Percentiles rank a stretch among this genome's conserved stretches.
Conservation (phyloP, 1,284 basidiomycete genomes). For the Phylloboletellus chloephorus region DNA sequence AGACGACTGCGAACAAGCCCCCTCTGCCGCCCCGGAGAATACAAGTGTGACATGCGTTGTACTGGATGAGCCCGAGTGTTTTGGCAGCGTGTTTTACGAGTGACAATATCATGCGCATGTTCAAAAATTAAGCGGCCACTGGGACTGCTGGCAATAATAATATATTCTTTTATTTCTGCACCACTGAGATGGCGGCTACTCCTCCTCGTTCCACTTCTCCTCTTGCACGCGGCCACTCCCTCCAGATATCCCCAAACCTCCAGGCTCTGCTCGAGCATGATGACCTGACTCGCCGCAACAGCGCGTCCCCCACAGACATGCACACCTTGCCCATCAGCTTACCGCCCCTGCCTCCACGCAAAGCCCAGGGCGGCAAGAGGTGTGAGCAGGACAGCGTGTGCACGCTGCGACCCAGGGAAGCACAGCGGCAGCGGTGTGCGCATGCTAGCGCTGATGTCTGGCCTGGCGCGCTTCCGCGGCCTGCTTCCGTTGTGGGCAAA, state of each 20-base stretch:
- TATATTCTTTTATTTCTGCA: not conserved
- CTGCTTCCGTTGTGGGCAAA: not conserved
- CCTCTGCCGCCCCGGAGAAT: conserved; percentile 35
- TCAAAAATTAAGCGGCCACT: conserved; percentile 16
- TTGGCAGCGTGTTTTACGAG: too few species aligned
- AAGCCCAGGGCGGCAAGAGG: conserved; percentile 12
- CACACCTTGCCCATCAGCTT: conserved; percentile 23
- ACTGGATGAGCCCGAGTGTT: too few species aligned
- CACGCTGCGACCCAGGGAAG: conserved; percentile 17
- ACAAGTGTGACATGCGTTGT: conserved; percentile 13
- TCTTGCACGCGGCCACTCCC: conserved; percentile 12
- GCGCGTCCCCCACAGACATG: conserved; percentile 22
- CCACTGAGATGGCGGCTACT: conserved; percentile 16
- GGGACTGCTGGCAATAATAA: too few species aligned
- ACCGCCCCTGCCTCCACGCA: conserved; percentile 29
- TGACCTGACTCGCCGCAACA: conserved; percentile 35
- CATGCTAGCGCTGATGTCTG: conserved; percentile 19
- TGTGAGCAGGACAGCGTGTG: conserved; percentile 11
- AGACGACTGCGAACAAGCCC: conserved; percentile 22
- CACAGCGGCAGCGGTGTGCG: conserved; percentile 11
- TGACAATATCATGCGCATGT: conserved; percentile 1
- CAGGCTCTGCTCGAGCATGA: conserved; percentile 59
- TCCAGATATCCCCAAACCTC: conserved; percentile 56
- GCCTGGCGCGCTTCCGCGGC: conserved; percentile 17
- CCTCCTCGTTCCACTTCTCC: conserved; percentile 23